A percentile compares a stretch with the other conserved stretches of the same genome.
phyloP scores from a whole-genome alignment of 495 filamentous ascomycete species.

The Annulohypoxylon stygium region DNA sequence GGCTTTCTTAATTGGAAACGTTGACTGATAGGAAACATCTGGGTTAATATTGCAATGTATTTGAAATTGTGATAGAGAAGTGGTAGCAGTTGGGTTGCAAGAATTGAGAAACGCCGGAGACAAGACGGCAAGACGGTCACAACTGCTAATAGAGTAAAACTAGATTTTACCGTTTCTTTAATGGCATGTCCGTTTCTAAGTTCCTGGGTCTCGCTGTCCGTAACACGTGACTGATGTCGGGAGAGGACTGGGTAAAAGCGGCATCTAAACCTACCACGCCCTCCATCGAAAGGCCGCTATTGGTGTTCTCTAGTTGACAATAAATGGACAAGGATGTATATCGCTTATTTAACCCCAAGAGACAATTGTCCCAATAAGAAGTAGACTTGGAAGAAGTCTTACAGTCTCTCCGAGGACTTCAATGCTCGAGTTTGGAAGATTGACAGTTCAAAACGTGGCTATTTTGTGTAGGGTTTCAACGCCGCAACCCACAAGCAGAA shows the following conservation, averaged over 20 bases:
- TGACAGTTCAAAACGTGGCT: background rate
- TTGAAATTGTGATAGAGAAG: background rate
- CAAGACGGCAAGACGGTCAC: no score
- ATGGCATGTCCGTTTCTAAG: background rate
- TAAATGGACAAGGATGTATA: slow-evolving; percentile 14
- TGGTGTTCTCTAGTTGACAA: slow-evolving; percentile 35
- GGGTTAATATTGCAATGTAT: background rate
- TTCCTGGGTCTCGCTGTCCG: background rate
- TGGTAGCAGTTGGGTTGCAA: background rate
- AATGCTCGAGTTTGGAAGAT: background rate
- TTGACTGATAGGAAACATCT: background rate
- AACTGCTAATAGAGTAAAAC: no score
- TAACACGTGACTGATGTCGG: background rate
- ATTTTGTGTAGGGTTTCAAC: background rate
- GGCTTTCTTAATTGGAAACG: background rate
- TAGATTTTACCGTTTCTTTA: background rate
- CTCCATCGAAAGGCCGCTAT: slow-evolving; percentile 27
- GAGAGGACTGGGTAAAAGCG: background rate
- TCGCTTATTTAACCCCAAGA: slow-evolving; percentile 9
- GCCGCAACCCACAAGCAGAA: slow-evolving; percentile 16
- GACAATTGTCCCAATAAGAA: background rate
- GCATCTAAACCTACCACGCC: slow-evolving; percentile 30
- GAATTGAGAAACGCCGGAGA: no score
- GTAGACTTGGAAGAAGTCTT: background rate
- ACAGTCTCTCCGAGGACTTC: background rate